phyloP scores from a whole-genome alignment of 345 rosid species.

The Arabidopsis arenosa region DNA sequence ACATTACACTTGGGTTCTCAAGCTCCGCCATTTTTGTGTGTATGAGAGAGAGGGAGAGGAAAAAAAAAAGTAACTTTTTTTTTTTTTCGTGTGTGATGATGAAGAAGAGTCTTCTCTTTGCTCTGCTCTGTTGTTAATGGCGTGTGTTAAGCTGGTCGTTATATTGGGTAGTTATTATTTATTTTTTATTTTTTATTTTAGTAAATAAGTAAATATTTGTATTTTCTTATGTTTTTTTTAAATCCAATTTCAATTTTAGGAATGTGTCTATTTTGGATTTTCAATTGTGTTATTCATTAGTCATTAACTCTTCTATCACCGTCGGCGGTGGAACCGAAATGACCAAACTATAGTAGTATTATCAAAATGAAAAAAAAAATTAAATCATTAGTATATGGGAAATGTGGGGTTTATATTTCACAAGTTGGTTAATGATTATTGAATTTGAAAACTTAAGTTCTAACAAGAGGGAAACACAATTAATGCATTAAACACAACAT shows the following conservation, averaged over 20 bases:
- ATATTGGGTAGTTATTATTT: constrained; percentile 43
- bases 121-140: constrained; percentile 40
- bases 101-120: constrained; percentile 26
- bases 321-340: constrained; percentile 41
- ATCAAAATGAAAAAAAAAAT: not conserved
- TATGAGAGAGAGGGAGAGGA: constrained; percentile 25
- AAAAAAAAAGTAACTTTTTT: not conserved
- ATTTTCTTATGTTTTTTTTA: not conserved
- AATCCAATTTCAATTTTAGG: not conserved
- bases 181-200: not conserved
- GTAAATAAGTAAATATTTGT: not conserved
- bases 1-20: constrained; percentile 68
- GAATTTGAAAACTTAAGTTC: constrained; percentile 47
- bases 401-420: constrained; percentile 35
- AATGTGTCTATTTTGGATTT: constrained; percentile 31
- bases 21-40: constrained; percentile 62
- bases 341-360: not conserved
- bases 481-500: constrained; percentile 18
- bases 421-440: constrained; percentile 39
- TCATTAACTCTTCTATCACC: constrained; percentile 31
- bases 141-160: constrained; percentile 50
- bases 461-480: constrained; percentile 47
- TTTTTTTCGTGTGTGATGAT: not conserved
- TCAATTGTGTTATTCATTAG: constrained; percentile 5
- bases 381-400: constrained; percentile 30